These are phyloP conservation scores for Kandelia obovata DNA, from an alignment of 345 rosid species.

Conservation along the genomic window DNA sequence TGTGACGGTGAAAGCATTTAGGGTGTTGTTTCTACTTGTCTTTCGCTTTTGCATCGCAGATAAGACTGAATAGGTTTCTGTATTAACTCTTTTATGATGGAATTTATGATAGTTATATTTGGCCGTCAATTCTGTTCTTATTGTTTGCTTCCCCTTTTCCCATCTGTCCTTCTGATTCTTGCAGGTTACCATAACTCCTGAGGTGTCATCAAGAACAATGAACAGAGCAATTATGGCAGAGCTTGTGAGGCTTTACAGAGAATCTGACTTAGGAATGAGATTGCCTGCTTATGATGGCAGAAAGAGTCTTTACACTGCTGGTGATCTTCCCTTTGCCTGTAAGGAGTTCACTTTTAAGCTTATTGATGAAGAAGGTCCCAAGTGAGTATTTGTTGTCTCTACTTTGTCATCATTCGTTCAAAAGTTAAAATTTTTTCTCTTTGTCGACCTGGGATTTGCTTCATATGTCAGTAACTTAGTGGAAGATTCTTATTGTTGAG, in stretches of 20 bases:
- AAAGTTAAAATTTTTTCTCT: constrained; percentile 1
- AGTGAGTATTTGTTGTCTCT: constrained; percentile 39
- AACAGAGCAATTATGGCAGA: constrained; percentile 95
- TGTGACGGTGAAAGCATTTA: constrained; percentile 31
- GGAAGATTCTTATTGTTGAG: background rate
- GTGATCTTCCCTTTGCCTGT: constrained; percentile 84
- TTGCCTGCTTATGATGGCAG: constrained; percentile 99
- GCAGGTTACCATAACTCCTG: constrained; percentile 96
- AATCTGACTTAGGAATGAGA: constrained; percentile 85
- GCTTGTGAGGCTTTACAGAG: constrained; percentile 78
- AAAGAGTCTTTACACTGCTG: constrained; percentile 94
- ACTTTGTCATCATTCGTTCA: background rate
- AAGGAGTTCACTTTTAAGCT: constrained; percentile 85
- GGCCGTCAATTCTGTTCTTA: constrained; percentile 42
- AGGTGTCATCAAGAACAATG: constrained; percentile 73
- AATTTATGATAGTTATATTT: constrained; percentile 26
- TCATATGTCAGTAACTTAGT: background rate
- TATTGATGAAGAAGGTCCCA: constrained; percentile 79
- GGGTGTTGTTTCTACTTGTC: constrained; percentile 23
- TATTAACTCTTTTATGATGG: constrained; percentile 19
- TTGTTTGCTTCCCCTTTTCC: constrained; percentile 35
- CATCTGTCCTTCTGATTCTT: constrained; percentile 35
- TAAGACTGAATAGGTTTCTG: constrained; percentile 32
- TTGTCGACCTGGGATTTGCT: constrained; percentile 3
- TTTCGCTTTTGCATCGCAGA: constrained; percentile 32